Conservation (phyloP, 2,329 filamentous ascomycete species). For the Sclerotinia glacialis region DNA sequence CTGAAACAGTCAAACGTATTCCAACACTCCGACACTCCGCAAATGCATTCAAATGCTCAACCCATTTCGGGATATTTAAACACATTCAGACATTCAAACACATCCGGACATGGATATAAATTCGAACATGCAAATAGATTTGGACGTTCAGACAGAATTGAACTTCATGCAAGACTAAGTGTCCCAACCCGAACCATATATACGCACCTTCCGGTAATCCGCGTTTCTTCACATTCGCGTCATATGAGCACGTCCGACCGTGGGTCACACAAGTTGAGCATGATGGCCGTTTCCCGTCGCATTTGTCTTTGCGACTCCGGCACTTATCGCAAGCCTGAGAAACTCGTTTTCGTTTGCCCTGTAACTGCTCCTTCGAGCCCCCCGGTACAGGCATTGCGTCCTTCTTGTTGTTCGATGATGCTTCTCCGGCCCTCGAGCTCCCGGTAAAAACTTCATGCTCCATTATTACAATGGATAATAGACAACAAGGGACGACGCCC, state of each 20-base stretch:
- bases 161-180: not conserved
- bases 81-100: not conserved
- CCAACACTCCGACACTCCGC: not conserved
- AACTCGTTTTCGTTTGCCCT: conserved; percentile 41
- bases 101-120: not conserved
- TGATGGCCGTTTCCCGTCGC: conserved; percentile 56
- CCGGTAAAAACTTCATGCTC: conserved; percentile 10
- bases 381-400: conserved; percentile 11
- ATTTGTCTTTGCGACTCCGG: conserved; percentile 55
- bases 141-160: not conserved
- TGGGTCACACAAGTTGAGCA: conserved; percentile 61
- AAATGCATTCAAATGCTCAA: not conserved
- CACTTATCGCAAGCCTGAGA: conserved; percentile 56
- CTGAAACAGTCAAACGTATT: not conserved
- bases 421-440: conserved; percentile 7
- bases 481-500: conserved; percentile 16
- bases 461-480: conserved; percentile 20
- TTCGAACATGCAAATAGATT: not conserved
- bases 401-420: conserved; percentile 23
- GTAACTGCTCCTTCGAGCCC: conserved; percentile 25
- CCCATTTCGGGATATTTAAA: not conserved
- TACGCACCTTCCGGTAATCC: conserved; percentile 66
- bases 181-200: not conserved
- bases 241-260: conserved; percentile 59
- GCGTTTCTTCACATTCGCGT: conserved; percentile 70